phyloP scores from a whole-genome alignment of 208 protist species.

The Wallacemonas collosoma region DNA sequence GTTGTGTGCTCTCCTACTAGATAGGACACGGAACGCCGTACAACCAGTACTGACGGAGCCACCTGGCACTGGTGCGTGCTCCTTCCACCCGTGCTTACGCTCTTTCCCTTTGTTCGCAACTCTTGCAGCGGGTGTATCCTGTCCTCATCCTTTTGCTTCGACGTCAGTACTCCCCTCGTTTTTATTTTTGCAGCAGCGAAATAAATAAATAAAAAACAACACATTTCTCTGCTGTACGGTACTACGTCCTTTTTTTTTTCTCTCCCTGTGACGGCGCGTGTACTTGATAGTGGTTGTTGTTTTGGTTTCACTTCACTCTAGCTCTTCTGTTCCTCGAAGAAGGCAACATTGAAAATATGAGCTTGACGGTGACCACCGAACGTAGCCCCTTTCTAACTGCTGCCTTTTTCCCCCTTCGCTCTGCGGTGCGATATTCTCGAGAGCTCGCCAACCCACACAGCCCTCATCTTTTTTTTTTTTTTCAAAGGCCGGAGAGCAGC shows the following conservation, averaged over 20 bases:
- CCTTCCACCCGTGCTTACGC: too few relatives aligned
- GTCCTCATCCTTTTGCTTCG: too few relatives aligned
- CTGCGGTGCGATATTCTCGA: not conserved
- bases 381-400: not conserved
- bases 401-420: constrained; percentile 11
- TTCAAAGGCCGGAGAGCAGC: not conserved
- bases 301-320: constrained; percentile 11
- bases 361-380: not conserved
- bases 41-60: too few relatives aligned
- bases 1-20: too few relatives aligned
- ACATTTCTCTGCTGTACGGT: not conserved
- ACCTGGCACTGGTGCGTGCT: too few relatives aligned
- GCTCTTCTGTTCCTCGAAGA: constrained; percentile 2
- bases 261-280: not conserved
- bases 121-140: too few relatives aligned
- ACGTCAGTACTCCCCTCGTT: too few relatives aligned
- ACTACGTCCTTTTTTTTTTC: constrained; percentile 3
- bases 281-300: not conserved
- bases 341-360: constrained; percentile 1
- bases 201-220: not conserved
- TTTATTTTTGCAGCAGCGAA: too few relatives aligned
- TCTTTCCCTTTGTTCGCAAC: too few relatives aligned
- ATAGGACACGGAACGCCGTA: too few relatives aligned
- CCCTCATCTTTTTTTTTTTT: constrained; percentile 1
- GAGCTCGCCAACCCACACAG: too few relatives aligned